These are phyloP conservation scores for Bruguiera gymnorhiza DNA, from an alignment of 345 rosid species.

Conservation along the genomic window DNA sequence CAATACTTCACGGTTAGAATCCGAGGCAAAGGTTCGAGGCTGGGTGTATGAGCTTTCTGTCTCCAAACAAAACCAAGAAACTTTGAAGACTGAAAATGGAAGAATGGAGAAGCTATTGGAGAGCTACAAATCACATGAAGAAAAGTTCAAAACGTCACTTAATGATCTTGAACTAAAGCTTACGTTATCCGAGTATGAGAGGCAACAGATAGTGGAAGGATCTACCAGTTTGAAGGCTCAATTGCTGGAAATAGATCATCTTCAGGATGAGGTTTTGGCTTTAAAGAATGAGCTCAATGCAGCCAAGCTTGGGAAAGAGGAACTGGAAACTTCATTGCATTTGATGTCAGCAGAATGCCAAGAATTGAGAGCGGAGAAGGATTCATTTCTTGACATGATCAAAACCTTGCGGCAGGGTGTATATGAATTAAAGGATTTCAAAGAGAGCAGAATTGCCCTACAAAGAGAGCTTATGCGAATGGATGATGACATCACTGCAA, in stretches of 20 bases:
- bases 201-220: slow-evolving; percentile 41
- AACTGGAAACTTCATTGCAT: slow-evolving; percentile 31
- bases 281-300: slow-evolving; percentile 31
- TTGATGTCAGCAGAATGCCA: slow-evolving; percentile 28
- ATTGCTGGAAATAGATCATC: slow-evolving; percentile 30
- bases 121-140: slow-evolving; percentile 41
- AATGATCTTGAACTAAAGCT: slow-evolving; percentile 49
- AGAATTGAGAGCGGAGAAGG: slow-evolving; percentile 40
- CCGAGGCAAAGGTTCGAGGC: slow-evolving; percentile 21
- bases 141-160: slow-evolving; percentile 33
- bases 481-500: slow-evolving; percentile 32
- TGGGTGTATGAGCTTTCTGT: slow-evolving; percentile 36
- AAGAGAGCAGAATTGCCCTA: slow-evolving; percentile 17
- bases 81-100: slow-evolving; percentile 29
- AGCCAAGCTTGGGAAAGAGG: slow-evolving; percentile 32
- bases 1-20: slow-evolving; percentile 21
- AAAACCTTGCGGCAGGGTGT: slow-evolving; percentile 27
- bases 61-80: slow-evolving; percentile 34
- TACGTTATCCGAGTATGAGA: slow-evolving; percentile 50
- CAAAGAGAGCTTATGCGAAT: slow-evolving; percentile 40
- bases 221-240: slow-evolving; percentile 31
- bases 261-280: slow-evolving; percentile 28
- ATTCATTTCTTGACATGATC: slow-evolving; percentile 29
- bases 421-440: slow-evolving; percentile 39
- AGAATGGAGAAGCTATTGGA: slow-evolving; percentile 32